Evolutionary conservation across 1,284 basidiomycete genomes (phyloP).

Genomic region (Puccinia coronata): DNA sequence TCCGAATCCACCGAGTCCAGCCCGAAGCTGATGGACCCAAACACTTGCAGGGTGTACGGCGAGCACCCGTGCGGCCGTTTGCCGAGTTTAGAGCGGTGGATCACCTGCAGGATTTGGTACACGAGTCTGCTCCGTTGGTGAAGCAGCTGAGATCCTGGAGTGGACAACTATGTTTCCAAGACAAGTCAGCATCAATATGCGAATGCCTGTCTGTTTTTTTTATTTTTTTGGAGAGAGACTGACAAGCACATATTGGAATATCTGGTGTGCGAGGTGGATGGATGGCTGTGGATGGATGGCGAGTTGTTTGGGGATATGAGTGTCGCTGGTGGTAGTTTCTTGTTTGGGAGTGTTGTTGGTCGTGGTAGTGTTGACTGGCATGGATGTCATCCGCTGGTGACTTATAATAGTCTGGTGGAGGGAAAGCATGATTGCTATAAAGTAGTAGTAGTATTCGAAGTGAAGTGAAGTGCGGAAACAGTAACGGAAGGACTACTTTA

Average conservation of each 20-base stretch:
- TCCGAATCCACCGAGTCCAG: slow-evolving; percentile 36
- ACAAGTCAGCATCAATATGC: background rate
- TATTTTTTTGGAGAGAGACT: background rate
- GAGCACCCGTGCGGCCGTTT: background rate
- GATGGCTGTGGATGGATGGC: background rate
- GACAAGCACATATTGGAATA: background rate
- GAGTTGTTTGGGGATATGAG: too few relatives aligned
- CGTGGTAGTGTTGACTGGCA: too few relatives aligned
- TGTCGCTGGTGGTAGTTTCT: too few relatives aligned
- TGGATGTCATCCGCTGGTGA: too few relatives aligned
- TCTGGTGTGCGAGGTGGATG: background rate
- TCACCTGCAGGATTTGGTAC: background rate
- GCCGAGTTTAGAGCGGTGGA: background rate
- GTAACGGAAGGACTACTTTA: too few relatives aligned
- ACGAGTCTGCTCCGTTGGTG: background rate
- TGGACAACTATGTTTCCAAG: background rate
- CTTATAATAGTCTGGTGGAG: too few relatives aligned
- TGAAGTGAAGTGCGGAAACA: too few relatives aligned
- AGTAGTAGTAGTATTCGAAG: too few relatives aligned
- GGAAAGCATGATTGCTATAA: too few relatives aligned
- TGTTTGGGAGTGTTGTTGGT: too few relatives aligned
- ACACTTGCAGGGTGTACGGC: background rate
- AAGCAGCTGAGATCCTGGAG: background rate
- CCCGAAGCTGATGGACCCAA: slow-evolving; percentile 35
- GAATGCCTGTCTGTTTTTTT: background rate